Conservation (phyloP, 257 asterid species). For the Paulownia fortunei region DNA sequence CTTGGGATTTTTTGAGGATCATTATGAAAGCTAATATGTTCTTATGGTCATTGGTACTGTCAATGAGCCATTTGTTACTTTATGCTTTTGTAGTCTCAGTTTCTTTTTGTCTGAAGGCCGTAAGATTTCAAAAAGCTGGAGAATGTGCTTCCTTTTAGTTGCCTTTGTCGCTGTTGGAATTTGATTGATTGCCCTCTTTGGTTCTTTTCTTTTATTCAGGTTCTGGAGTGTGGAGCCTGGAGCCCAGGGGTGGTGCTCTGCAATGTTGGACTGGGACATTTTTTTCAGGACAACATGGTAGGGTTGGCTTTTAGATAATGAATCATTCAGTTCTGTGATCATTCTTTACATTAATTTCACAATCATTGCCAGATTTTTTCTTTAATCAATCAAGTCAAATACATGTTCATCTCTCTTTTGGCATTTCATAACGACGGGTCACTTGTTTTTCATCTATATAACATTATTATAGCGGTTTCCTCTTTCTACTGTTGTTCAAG, state of each 20-base stretch:
- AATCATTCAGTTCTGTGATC: background rate
- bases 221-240: too few species aligned
- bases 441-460: background rate
- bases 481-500: too few species aligned
- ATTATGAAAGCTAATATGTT: too few species aligned
- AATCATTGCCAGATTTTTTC: background rate
- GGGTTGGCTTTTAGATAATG: background rate
- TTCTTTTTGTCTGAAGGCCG: too few species aligned
- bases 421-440: background rate
- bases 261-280: background rate
- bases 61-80: too few species aligned
- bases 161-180: too few species aligned
- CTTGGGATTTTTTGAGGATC: too few species aligned
- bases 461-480: too few species aligned
- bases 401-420: background rate
- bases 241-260: background rate
- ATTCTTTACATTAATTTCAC: constrained; percentile 4
- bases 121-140: too few species aligned
- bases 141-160: too few species aligned
- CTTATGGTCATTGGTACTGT: too few species aligned
- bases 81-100: too few species aligned
- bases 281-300: background rate
- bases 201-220: background rate
- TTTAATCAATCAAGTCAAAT: background rate
- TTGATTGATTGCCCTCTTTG: background rate